Conservation (phyloP, 23 red algal genomes). For the Gracilaria caudata region DNA sequence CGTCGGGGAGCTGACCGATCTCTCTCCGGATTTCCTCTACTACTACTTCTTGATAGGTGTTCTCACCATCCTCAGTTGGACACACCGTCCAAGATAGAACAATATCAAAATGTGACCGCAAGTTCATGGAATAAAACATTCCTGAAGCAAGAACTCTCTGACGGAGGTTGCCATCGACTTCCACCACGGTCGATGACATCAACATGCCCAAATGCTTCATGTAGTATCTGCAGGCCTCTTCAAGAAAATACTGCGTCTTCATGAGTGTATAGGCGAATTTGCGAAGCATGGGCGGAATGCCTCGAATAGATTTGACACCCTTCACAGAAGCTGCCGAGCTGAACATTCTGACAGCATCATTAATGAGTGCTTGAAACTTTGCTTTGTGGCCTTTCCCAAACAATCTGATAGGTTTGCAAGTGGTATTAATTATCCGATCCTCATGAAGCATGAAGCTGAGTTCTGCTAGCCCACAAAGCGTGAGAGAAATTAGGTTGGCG, state of each 20-base stretch:
- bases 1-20: not conserved
- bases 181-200: not conserved
- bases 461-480: not conserved
- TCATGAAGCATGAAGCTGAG: slow-evolving; percentile 37
- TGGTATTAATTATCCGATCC: slow-evolving; percentile 24
- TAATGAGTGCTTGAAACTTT: not conserved
- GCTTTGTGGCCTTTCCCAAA: not conserved
- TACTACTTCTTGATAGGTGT: slow-evolving; percentile 1
- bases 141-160: not conserved
- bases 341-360: slow-evolving; percentile 3
- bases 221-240: slow-evolving; percentile 28
- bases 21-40: slow-evolving; percentile 16
- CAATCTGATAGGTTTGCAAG: slow-evolving; percentile 20
- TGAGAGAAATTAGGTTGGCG: slow-evolving; percentile 9
- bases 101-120: slow-evolving; percentile 16
- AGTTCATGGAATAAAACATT: slow-evolving; percentile 12
- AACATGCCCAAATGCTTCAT: slow-evolving; percentile 5
- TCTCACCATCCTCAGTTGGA: not conserved
- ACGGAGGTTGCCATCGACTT: not conserved
- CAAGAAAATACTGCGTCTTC: slow-evolving; percentile 6
- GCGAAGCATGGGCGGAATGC: slow-evolving; percentile 5
- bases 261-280: slow-evolving; percentile 15
- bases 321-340: not conserved
- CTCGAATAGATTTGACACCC: slow-evolving; percentile 22
- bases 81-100: not conserved